Base-by-base conservation (phyloP, 164 flowering plant genomes). In the Pachysandra terminalis region DNA sequence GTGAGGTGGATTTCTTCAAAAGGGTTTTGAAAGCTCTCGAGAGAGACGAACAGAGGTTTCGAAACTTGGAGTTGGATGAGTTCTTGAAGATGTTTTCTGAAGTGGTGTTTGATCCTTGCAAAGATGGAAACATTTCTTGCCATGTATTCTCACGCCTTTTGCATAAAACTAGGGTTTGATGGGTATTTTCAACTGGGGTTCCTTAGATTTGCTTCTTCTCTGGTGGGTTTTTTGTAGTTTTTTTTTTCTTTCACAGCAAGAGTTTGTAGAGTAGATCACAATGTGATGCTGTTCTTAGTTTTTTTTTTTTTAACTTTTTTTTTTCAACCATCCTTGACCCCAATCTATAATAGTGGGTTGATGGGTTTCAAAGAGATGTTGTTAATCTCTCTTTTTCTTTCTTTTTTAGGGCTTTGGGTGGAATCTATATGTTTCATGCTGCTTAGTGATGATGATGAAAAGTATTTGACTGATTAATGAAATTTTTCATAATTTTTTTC, bases 291-390 rank as follows among this genome's bases (percentile, higher is more conserved):
- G 62, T 1, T 48, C 32, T 70, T 54, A n/a, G 49, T 51, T 45
- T 54, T 28, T 35, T 26, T 78, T 74, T 78, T 78, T 78, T 26
- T 78, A 75, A 53, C n/a, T n/a, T n/a, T n/a, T n/a, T n/a, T n/a
- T n/a, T n/a, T n/a, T n/a, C n/a, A n/a, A n/a, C n/a, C n/a, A n/a
- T n/a, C n/a, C n/a, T n/a, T n/a, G n/a, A n/a, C n/a, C n/a, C n/a
- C n/a, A 22, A 14, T 56, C 56, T 66, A 40, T 55, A 64, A 57
- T 64, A 37, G 51, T 41, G 65, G 75, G n/a, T n/a, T n/a, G n/a
- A n/a, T n/a, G n/a, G n/a, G n/a, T n/a, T n/a, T n/a, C n/a, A n/a
- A n/a, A n/a, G n/a, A n/a, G n/a, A n/a, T n/a, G n/a, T n/a, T n/a
- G n/a, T n/a, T n/a, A n/a, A n/a, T n/a, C n/a, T n/a, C n/a, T n/a